A percentile compares a stretch with the other conserved stretches of the same genome.
phyloP scores from a whole-genome alignment of 139 green algal genomes.

The Asterochloris erici region DNA sequence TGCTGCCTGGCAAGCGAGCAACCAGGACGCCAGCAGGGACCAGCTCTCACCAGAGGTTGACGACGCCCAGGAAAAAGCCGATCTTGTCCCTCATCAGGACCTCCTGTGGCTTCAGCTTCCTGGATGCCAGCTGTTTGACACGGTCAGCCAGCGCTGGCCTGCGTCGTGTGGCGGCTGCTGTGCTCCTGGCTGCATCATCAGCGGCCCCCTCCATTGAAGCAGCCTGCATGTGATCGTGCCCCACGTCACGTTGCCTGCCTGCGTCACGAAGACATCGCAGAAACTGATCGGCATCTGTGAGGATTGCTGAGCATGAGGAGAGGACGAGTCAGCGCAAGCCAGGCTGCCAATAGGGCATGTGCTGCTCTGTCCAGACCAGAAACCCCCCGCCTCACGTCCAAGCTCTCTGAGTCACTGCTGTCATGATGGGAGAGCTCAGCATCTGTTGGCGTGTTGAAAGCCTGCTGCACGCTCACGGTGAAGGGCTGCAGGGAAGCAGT shows the following conservation, averaged over 20 bases:
- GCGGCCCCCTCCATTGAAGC: neutral
- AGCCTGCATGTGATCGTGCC: neutral
- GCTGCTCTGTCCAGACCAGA: neutral
- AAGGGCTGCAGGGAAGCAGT: no score
- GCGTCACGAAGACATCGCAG: no score
- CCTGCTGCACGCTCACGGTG: no score
- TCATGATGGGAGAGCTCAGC: neutral
- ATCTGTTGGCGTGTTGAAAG: no score
- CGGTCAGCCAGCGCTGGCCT: neutral
- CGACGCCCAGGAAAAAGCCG: slow-evolving; percentile 38
- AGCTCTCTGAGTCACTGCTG: slow-evolving; percentile 5
- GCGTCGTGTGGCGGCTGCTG: neutral
- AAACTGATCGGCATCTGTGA: neutral
- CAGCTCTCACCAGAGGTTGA: slow-evolving; percentile 26
- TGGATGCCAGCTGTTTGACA: neutral
- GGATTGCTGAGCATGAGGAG: neutral
- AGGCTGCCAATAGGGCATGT: neutral
- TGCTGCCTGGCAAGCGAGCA: neutral
- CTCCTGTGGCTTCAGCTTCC: slow-evolving; percentile 12
- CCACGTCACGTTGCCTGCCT: neutral
- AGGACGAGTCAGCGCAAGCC: neutral
- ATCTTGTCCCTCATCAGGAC: slow-evolving; percentile 43
- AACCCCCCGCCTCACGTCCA: neutral
- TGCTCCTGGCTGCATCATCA: neutral
- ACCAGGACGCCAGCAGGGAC: neutral